These are phyloP conservation scores for Nepenthes mirabilis DNA, from an alignment of 148 eudicot genomes.

Conservation along the genomic window DNA sequence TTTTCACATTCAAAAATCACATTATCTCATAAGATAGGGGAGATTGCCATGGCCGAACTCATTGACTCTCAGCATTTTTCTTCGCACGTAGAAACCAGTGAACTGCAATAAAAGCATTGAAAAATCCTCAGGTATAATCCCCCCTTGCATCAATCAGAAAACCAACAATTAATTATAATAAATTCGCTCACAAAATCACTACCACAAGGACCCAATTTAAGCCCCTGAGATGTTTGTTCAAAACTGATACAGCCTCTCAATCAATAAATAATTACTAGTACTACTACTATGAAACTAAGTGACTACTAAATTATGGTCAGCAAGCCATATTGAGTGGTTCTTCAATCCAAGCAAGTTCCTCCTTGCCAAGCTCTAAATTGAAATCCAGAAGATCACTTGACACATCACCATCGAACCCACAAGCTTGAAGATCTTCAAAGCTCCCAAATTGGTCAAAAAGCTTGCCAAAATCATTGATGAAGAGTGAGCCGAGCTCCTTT, in stretches of 20 bases:
- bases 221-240: not conserved
- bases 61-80: too few species aligned
- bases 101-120: conserved; percentile 77
- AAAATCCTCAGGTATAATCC: conserved; percentile 34
- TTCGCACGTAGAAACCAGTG: conserved; percentile 10
- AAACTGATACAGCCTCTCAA: conserved; percentile 5
- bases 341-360: conserved; percentile 44
- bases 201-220: conserved; percentile 9
- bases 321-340: conserved; percentile 60
- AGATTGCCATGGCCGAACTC: too few species aligned
- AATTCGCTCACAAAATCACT: conserved; percentile 19
- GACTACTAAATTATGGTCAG: conserved; percentile 53
- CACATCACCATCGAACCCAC: conserved; percentile 21
- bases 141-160: conserved; percentile 1
- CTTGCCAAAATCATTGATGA: conserved; percentile 22
- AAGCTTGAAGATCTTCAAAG: conserved; percentile 24
- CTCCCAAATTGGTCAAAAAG: conserved; percentile 24
- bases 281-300: not conserved
- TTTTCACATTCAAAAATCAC: not conserved
- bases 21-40: not conserved
- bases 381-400: conserved; percentile 50
- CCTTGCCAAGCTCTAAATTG: conserved; percentile 50
- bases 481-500: conserved; percentile 28
- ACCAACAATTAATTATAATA: not conserved
- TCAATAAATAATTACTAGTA: not conserved